Conservation (phyloP, 352 stramenopile species). For the Phytophthora sp. region DNA sequence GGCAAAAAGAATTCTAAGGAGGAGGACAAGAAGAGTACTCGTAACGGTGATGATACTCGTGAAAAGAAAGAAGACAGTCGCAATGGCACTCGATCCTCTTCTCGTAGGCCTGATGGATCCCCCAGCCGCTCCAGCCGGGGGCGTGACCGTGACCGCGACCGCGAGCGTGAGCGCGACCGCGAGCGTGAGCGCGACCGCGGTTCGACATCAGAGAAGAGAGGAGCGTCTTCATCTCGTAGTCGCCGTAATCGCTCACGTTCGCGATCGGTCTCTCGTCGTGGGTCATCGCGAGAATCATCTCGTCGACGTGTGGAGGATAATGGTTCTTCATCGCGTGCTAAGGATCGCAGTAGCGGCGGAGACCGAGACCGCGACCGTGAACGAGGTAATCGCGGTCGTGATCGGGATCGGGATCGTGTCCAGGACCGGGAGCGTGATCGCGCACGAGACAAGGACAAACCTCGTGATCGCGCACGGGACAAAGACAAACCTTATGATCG, state of each 20-base stretch:
- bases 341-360: slow-evolving; percentile 30
- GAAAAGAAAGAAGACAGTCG: slow-evolving; percentile 22
- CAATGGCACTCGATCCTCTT: slow-evolving; percentile 31
- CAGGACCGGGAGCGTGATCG: slow-evolving; percentile 29
- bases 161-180: slow-evolving; percentile 15
- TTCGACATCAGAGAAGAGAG: slow-evolving; percentile 35
- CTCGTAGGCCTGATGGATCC: slow-evolving; percentile 44
- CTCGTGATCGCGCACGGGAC: slow-evolving; percentile 28
- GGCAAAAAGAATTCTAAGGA: slow-evolving; percentile 35
- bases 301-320: slow-evolving; percentile 37
- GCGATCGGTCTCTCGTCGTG: slow-evolving; percentile 41
- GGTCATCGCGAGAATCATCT: slow-evolving; percentile 41
- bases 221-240: slow-evolving; percentile 30
- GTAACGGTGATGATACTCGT: slow-evolving; percentile 17
- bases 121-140: slow-evolving; percentile 35
- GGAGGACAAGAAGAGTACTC: slow-evolving; percentile 32
- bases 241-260: slow-evolving; percentile 56
- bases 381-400: slow-evolving; percentile 34
- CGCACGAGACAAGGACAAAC: slow-evolving; percentile 38
- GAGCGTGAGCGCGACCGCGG: slow-evolving; percentile 30
- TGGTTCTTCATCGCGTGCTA: slow-evolving; percentile 30
- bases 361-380: slow-evolving; percentile 30
- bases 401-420: slow-evolving; percentile 32
- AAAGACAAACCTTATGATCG: slow-evolving; percentile 29
- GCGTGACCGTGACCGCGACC: slow-evolving; percentile 17